A percentile compares a stretch with the other conserved stretches of the same genome.
Evolutionary conservation across 192 early-diverging fungal species (phyloP).

Genomic region (Backusella mclennaniae): DNA sequence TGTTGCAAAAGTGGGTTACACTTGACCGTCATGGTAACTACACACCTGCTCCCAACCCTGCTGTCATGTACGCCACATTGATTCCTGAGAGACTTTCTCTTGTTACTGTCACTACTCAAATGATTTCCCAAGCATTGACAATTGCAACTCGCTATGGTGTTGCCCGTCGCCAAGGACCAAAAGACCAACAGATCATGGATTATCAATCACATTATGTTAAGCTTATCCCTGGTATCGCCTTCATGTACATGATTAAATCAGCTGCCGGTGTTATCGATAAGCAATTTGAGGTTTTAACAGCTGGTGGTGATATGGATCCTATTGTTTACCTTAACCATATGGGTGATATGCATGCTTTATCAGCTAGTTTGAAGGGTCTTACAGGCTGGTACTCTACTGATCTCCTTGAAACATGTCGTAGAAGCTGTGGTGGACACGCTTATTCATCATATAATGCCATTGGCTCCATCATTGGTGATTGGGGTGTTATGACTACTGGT

Average conservation of each 20-base stretch:
- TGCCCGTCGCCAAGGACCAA: conserved; percentile 57
- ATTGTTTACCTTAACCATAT: conserved; percentile 45
- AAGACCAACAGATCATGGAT: conserved; percentile 66
- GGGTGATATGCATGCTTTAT: conserved; percentile 55
- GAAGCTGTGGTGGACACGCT: conserved; percentile 63
- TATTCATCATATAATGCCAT: conserved; percentile 70
- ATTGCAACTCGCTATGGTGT: conserved; percentile 62
- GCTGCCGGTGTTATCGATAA: neutral
- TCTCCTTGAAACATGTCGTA: conserved; percentile 48
- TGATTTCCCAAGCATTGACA: conserved; percentile 51
- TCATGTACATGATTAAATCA: conserved; percentile 44
- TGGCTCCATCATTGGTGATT: conserved; percentile 54
- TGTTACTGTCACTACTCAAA: conserved; percentile 35
- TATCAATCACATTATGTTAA: conserved; percentile 61
- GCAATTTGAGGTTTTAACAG: conserved; percentile 33
- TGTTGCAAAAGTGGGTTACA: conserved; percentile 58
- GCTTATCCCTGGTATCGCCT: conserved; percentile 53
- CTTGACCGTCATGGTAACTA: conserved; percentile 52
- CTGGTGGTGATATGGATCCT: conserved; percentile 47
- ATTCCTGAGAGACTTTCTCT: conserved; percentile 66
- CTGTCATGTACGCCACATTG: conserved; percentile 55
- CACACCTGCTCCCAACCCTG: conserved; percentile 51
- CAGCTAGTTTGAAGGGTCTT: conserved; percentile 52
- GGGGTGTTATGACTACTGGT: conserved; percentile 61
- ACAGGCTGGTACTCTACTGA: conserved; percentile 51